A percentile compares a stretch with the other conserved stretches of the same genome.
Conservation (phyloP, 2,329 filamentous ascomycete species). For the Fonsecaea monophora region DNA sequence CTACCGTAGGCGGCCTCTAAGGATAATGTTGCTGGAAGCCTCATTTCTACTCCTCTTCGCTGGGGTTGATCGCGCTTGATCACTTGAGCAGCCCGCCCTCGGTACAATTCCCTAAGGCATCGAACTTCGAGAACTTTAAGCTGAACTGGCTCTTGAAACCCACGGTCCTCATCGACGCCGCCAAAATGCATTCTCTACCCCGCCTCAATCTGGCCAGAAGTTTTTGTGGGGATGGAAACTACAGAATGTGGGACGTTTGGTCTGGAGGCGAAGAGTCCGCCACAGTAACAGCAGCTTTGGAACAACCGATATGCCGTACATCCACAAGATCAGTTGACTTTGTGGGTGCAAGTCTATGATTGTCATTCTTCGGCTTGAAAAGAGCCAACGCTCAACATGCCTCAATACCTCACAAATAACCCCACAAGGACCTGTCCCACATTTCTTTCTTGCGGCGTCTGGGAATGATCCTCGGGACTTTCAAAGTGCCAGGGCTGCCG, state of each 20-base stretch:
- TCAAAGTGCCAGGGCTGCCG: background rate
- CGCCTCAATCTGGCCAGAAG: background rate
- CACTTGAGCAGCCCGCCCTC: background rate
- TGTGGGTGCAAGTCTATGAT: background rate
- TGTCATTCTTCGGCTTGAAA: background rate
- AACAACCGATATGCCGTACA: background rate
- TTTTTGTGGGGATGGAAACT: background rate
- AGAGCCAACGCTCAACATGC: background rate
- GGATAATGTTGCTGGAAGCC: background rate
- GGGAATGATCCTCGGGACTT: background rate
- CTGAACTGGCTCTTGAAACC: background rate
- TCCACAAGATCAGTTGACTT: background rate
- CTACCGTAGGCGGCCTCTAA: background rate
- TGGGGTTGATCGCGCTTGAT: background rate
- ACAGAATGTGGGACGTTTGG: constrained; percentile 2
- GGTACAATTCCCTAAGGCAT: background rate
- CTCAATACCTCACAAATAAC: background rate
- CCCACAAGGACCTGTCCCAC: constrained; percentile 12
- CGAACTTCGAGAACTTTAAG: background rate
- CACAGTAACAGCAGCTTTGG: background rate
- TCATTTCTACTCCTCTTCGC: background rate
- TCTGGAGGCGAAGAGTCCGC: background rate
- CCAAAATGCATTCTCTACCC: background rate
- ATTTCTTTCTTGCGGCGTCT: background rate
- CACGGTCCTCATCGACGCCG: background rate